These are phyloP conservation scores for Dioszegia hungarica DNA, from an alignment of 768 basidiomycete species.

Conservation along the genomic window DNA sequence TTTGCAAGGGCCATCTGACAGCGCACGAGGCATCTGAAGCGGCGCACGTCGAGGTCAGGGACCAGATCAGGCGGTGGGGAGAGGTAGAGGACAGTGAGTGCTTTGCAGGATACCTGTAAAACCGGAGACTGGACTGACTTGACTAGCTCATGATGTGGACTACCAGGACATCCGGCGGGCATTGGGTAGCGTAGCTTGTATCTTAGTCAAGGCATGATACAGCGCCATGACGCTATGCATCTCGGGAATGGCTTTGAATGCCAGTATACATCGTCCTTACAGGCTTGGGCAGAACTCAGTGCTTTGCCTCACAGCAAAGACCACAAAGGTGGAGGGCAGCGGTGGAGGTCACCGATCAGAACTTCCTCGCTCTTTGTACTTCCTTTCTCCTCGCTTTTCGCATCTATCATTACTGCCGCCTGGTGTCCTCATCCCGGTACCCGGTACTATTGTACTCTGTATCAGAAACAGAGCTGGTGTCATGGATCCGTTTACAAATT, in stretches of 20 bases:
- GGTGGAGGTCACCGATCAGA: background rate
- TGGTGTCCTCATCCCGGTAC: too few species aligned
- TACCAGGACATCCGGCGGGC: constrained; percentile 86
- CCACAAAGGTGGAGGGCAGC: background rate
- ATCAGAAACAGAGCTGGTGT: background rate
- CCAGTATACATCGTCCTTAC: background rate
- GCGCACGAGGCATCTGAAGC: constrained; percentile 81
- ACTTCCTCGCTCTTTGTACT: background rate
- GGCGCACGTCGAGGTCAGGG: constrained; percentile 85
- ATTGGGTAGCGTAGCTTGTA: constrained; percentile 71
- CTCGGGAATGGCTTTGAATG: background rate
- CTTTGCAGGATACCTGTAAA: background rate
- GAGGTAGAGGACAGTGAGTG: constrained; percentile 98
- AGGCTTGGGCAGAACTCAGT: too few species aligned
- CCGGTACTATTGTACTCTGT: background rate
- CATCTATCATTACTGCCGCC: too few species aligned
- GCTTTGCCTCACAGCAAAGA: background rate
- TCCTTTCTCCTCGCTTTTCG: background rate
- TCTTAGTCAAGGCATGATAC: constrained; percentile 49
- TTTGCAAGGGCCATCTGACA: constrained; percentile 68
- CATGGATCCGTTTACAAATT: constrained; percentile 47
- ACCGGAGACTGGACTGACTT: background rate
- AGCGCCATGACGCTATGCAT: background rate
- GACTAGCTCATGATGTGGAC: constrained; percentile 91
- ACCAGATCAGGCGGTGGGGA: constrained; percentile 97